Percentiles rank a stretch among this genome's conserved stretches.
These are phyloP conservation scores for Rosa lucieae DNA, from an alignment of 306 rosid genomes.

Conservation along the genomic window DNA sequence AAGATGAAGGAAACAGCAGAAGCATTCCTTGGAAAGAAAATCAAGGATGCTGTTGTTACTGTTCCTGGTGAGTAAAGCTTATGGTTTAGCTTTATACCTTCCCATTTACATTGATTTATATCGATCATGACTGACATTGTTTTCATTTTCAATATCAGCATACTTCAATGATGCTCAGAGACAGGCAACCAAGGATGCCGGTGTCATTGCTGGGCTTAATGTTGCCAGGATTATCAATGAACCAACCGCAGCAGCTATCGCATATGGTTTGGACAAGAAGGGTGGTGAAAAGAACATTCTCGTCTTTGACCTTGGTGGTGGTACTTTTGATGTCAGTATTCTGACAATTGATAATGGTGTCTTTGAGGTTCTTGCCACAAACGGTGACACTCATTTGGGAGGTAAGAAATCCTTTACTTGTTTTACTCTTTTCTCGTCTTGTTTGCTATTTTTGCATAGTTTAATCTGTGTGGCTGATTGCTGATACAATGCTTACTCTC, in stretches of 20 bases:
- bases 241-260: constrained; percentile 98
- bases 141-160: constrained; percentile 47
- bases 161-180: constrained; percentile 99
- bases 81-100: neutral
- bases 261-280: constrained; percentile 95
- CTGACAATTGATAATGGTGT: constrained; percentile 99
- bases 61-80: constrained; percentile 69
- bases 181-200: constrained; percentile 99
- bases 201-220: constrained; percentile 89
- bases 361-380: constrained; percentile 92
- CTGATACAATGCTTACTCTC: neutral
- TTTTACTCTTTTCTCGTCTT: neutral
- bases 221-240: constrained; percentile 97
- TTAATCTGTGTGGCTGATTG: neutral
- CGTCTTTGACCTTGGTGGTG: constrained; percentile 98
- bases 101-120: neutral
- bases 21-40: constrained; percentile 93
- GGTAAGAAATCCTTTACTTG: constrained; percentile 42
- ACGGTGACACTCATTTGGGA: constrained; percentile 99
- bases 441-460: neutral
- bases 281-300: constrained; percentile 99
- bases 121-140: neutral
- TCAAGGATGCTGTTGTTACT: constrained; percentile 85
- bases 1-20: constrained; percentile 99
- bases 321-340: constrained; percentile 95